These are phyloP conservation scores for Raphanus hybrid DNA, from an alignment of 441 rosid species.

Conservation along the genomic window DNA sequence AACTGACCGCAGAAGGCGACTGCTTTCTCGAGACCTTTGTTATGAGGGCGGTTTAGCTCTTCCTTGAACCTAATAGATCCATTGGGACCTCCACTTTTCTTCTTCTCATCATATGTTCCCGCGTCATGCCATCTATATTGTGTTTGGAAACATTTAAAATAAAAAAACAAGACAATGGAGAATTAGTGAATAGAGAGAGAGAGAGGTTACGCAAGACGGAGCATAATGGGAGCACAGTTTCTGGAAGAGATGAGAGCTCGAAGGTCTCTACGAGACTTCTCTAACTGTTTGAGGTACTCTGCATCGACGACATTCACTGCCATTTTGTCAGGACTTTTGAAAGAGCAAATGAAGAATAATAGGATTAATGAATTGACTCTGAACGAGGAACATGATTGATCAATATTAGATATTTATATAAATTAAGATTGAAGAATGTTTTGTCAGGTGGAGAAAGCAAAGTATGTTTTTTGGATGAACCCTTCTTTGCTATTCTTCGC, in stretches of 20 bases:
- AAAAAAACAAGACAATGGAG: too few relatives aligned
- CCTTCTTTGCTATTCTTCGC: constrained; percentile 26
- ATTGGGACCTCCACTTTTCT: constrained; percentile 83
- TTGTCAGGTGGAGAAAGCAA: constrained; percentile 34
- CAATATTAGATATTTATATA: not conserved
- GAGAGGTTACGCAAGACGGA: constrained; percentile 77
- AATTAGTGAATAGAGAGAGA: not conserved
- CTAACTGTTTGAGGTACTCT: constrained; percentile 71
- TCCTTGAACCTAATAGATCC: constrained; percentile 71
- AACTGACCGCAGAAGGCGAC: constrained; percentile 75
- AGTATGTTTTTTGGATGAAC: constrained; percentile 24
- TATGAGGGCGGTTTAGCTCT: constrained; percentile 52
- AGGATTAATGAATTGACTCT: not conserved
- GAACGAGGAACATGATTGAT: not conserved
- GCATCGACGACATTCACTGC: constrained; percentile 49
- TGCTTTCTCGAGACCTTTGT: constrained; percentile 69
- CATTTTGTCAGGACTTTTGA: constrained; percentile 21
- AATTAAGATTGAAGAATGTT: constrained; percentile 19
- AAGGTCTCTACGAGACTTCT: constrained; percentile 74
- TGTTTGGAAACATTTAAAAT: too few relatives aligned
- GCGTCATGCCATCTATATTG: constrained; percentile 87
- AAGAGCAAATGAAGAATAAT: constrained; percentile 5
- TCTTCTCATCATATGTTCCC: constrained; percentile 81
- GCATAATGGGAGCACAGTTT: constrained; percentile 83
- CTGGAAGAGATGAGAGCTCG: constrained; percentile 71